Evolutionary conservation across 2,329 filamentous ascomycete genomes (phyloP), one percentile per base, ranked within the genome.

Genomic region (Grosmannia huntii): DNA sequence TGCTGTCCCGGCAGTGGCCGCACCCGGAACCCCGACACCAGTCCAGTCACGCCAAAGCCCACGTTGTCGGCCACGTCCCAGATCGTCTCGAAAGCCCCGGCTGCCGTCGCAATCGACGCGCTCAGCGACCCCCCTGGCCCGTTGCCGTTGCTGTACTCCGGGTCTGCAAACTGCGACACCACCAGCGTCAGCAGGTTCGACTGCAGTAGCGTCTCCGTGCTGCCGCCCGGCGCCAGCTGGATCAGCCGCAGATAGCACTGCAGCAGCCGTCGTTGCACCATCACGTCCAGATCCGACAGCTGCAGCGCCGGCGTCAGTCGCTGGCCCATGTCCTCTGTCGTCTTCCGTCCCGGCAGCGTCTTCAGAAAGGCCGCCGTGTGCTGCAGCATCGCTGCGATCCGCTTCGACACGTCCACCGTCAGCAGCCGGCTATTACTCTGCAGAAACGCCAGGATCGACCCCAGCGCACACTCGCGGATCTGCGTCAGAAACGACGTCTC

Each of bases 41-140:
- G 75, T 1, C 91, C 89, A 11, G 89, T 95, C 19, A 99, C 86
- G 3, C 95, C 94, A 70, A 96, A 97, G 1, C 91, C 92, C 65
- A 86, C 91, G 67, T 97, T 97, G 69, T 99, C 94, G 10, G 85
- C 87, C 7, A 96, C 82, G 62, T 97, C 92, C 94, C 94, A 99
- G 46, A 44, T 44, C 19, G 41, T 19, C 41, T n/a, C 41, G 99
- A 97, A 96, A 3, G 84, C 87, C 6, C 89, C 90, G 1, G 90
- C 89, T 19, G 91, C 89, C 64, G 86, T 94, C 21, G 92, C 92
- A 66, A 99, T 96, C 0, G 91, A 90, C 16, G 89, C 87, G 66
- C 92, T 95, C 53, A 97, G 70, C 1, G 90, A 92, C 28, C 49
- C n/a, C 1, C 50, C 38, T 5, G 21, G 7, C n/a, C 49, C 33